Conservation (phyloP, 2,329 filamentous ascomycete species). For the Ilyonectria mors-panacis region DNA sequence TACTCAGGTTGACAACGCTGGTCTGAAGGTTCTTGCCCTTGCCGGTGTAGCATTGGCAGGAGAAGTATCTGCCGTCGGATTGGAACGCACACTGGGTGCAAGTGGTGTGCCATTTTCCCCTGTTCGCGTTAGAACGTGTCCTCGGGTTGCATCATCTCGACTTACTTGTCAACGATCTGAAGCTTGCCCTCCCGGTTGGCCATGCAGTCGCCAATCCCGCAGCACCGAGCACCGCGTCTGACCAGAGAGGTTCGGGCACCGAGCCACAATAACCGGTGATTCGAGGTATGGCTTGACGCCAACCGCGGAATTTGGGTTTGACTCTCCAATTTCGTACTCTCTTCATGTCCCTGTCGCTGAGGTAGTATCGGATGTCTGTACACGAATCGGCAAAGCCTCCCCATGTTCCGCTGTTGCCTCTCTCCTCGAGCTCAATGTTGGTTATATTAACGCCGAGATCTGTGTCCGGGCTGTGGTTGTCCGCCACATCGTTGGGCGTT, state of each 20-base stretch:
- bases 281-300: constrained; percentile 24
- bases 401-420: neutral
- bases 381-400: constrained; percentile 36
- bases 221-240: constrained; percentile 35
- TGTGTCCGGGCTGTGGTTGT: neutral
- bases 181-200: constrained; percentile 34
- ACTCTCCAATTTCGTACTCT: neutral
- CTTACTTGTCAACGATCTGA: constrained; percentile 6
- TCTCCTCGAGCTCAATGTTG: neutral
- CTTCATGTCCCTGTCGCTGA: constrained; percentile 32
- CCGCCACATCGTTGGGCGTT: neutral
- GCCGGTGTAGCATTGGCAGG: constrained; percentile 31
- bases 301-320: neutral
- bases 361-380: constrained; percentile 34
- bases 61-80: neutral
- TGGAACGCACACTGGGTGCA: constrained; percentile 35
- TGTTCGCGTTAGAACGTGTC: constrained; percentile 12
- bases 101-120: constrained; percentile 31
- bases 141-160: too few species aligned
- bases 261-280: constrained; percentile 32
- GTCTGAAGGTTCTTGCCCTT: neutral
- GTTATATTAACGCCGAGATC: neutral
- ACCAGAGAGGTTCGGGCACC: constrained; percentile 30
- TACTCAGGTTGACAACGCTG: constrained; percentile 30
- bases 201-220: constrained; percentile 35